Conservation (phyloP, 495 filamentous ascomycete genomes). For the Parmelia sp. region DNA sequence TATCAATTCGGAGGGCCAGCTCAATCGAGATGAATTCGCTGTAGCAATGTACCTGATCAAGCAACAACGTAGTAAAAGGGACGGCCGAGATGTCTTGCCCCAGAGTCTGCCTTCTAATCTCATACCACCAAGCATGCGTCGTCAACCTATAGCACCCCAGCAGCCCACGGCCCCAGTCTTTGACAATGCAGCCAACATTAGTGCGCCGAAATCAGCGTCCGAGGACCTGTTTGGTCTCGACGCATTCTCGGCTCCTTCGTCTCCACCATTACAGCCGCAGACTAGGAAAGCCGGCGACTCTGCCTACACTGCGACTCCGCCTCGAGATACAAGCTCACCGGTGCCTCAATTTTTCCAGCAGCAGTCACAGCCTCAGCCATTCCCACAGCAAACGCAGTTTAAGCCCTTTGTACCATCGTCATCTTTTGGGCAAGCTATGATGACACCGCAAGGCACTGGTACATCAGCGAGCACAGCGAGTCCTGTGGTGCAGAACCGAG, state of each 20-base stretch:
- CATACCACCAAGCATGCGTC: slow-evolving; percentile 83
- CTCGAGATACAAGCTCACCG: slow-evolving; percentile 24
- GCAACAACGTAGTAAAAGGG: slow-evolving; percentile 70
- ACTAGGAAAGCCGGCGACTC: slow-evolving; percentile 61
- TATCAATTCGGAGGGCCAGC: slow-evolving; percentile 79
- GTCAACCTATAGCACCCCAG: slow-evolving; percentile 48
- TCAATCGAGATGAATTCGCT: slow-evolving; percentile 86
- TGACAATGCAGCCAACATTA: slow-evolving; percentile 39
- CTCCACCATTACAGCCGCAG: slow-evolving; percentile 55
- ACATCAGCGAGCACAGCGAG: slow-evolving; percentile 50
- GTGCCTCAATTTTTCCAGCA: slow-evolving; percentile 19
- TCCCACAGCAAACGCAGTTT: slow-evolving; percentile 47
- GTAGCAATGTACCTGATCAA: slow-evolving; percentile 97
- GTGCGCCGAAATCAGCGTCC: slow-evolving; percentile 64
- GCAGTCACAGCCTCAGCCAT: slow-evolving; percentile 27
- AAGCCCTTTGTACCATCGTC: slow-evolving; percentile 90
- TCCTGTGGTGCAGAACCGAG: slow-evolving; percentile 28
- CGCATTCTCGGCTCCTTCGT: slow-evolving; percentile 46
- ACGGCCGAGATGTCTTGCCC: slow-evolving; percentile 54
- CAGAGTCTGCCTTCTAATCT: slow-evolving; percentile 69
- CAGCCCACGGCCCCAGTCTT: slow-evolving; percentile 47
- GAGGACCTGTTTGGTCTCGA: slow-evolving; percentile 92
- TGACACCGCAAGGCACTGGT: slow-evolving; percentile 74
- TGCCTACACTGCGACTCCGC: slow-evolving; percentile 34
- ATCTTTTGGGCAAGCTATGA: slow-evolving; percentile 75